A percentile compares a stretch with the other conserved stretches of the same genome.
Conservation (phyloP, 176 grass and related monocot species). For the Dendrocalamus sinicus region DNA sequence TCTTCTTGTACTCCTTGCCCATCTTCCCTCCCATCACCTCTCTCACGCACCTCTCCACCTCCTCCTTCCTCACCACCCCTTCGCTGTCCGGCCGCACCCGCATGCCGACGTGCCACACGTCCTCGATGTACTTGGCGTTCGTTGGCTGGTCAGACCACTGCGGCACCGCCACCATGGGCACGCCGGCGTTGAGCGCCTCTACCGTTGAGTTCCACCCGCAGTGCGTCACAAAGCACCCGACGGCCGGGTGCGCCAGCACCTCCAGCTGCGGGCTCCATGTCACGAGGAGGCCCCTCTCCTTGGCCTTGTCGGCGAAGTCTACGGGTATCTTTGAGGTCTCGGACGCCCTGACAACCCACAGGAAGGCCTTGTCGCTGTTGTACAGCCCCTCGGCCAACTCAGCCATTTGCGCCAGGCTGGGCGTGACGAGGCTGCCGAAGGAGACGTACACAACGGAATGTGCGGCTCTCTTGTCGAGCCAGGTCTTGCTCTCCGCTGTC, state of each 20-base stretch:
- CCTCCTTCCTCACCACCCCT: no score
- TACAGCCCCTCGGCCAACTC: constrained; percentile 50
- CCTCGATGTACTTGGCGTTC: no score
- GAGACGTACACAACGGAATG: constrained; percentile 62
- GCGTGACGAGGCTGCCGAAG: constrained; percentile 62
- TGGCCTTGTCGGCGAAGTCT: constrained; percentile 17
- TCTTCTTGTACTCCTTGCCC: background rate
- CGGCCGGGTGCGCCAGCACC: constrained; percentile 48
- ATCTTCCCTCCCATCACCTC: no score
- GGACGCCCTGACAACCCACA: constrained; percentile 61
- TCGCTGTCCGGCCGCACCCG: no score
- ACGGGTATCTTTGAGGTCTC: constrained; percentile 41
- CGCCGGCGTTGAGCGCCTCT: background rate
- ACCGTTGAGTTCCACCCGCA: constrained; percentile 65
- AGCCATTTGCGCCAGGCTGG: constrained; percentile 37
- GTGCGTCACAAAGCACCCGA: constrained; percentile 41
- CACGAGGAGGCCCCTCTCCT: constrained; percentile 35
- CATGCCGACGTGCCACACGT: no score
- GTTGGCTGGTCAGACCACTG: no score
- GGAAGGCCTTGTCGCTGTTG: constrained; percentile 46
- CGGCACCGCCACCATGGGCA: no score
- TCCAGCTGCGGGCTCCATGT: constrained; percentile 71
- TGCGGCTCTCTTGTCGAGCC: constrained; percentile 30
- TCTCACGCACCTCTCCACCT: no score
- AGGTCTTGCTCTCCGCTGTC: background rate